These are phyloP conservation scores for Aegilops speltoides DNA, from an alignment of 176 grass and related monocot genomes.

Conservation along the genomic window DNA sequence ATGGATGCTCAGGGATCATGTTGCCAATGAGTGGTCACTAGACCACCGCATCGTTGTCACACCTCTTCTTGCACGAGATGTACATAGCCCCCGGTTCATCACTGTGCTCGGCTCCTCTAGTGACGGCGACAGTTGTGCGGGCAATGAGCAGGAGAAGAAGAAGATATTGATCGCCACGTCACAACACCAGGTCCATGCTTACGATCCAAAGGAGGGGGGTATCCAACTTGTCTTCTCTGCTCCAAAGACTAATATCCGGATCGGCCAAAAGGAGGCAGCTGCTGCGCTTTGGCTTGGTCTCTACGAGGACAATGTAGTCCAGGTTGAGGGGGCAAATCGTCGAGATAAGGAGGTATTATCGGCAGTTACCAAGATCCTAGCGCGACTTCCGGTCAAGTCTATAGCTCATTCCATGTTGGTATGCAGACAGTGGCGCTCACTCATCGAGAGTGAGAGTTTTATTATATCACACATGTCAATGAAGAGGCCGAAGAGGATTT, in stretches of 20 bases:
- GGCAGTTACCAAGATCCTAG: not conserved
- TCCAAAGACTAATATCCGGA: not conserved
- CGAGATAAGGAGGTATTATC: not conserved
- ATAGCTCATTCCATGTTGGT: not conserved
- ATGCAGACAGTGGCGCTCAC: not conserved
- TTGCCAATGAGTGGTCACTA: not conserved
- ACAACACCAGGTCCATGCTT: not conserved
- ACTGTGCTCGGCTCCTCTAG: constrained; percentile 10
- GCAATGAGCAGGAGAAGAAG: not conserved
- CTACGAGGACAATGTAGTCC: constrained; percentile 5
- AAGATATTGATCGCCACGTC: constrained; percentile 15
- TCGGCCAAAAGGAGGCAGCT: not conserved
- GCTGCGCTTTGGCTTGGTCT: not conserved
- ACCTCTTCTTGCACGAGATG: not conserved
- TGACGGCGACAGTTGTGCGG: not conserved
- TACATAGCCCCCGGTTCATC: constrained; percentile 16
- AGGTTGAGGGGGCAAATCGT: not conserved
- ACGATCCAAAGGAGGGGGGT: not conserved
- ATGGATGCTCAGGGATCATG: not conserved
- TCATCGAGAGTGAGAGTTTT: constrained; percentile 21
- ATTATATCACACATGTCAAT: not conserved
- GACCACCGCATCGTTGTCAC: not conserved
- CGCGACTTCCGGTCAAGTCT: constrained; percentile 1
- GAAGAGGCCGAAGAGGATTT: not conserved
- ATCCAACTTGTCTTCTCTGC: not conserved